Percentiles rank a stretch among this genome's conserved stretches.
phyloP scores from a whole-genome alignment of 1,284 basidiomycete genomes.

The Melampsora larici-populina region DNA sequence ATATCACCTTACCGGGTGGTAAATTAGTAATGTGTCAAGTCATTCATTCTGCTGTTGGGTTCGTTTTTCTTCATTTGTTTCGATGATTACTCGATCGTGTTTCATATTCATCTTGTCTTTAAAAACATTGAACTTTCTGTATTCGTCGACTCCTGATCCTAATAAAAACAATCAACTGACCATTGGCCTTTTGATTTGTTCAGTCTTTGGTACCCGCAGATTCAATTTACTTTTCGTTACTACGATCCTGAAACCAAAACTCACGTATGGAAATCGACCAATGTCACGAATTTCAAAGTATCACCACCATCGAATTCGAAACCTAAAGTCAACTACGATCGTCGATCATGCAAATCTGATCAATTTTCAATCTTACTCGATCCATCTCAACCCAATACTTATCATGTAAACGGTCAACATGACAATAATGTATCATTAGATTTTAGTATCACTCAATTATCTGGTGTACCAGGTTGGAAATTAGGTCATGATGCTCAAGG shows the following conservation, averaged over 20 bases:
- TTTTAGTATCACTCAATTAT: conserved; percentile 69
- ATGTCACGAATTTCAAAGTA: conserved; percentile 76
- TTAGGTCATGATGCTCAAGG: conserved; percentile 80
- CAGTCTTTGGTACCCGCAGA: conserved; percentile 85
- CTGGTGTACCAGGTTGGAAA: conserved; percentile 80
- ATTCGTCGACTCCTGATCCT: conserved; percentile 17
- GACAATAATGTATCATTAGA: conserved; percentile 76
- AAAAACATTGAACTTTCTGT: neutral
- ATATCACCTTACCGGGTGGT: conserved; percentile 78
- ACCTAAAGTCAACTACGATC: conserved; percentile 60
- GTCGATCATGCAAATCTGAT: conserved; percentile 82
- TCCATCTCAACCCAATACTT: conserved; percentile 66
- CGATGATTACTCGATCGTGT: neutral
- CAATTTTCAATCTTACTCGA: conserved; percentile 66
- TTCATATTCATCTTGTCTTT: conserved; percentile 20
- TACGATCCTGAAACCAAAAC: conserved; percentile 76
- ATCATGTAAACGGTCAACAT: conserved; percentile 75
- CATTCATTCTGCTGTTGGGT: conserved; percentile 94
- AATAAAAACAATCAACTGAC: neutral
- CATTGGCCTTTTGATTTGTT: neutral
- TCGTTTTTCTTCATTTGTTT: conserved; percentile 53
- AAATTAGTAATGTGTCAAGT: conserved; percentile 80
- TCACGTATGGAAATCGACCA: conserved; percentile 81
- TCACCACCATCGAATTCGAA: conserved; percentile 60
- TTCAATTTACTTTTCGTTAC: conserved; percentile 92